Percentiles rank a stretch among this genome's conserved stretches.
These are phyloP conservation scores for Phytophthora brassicae DNA, from an alignment of 352 stramenopile genomes.

Conservation along the genomic window DNA sequence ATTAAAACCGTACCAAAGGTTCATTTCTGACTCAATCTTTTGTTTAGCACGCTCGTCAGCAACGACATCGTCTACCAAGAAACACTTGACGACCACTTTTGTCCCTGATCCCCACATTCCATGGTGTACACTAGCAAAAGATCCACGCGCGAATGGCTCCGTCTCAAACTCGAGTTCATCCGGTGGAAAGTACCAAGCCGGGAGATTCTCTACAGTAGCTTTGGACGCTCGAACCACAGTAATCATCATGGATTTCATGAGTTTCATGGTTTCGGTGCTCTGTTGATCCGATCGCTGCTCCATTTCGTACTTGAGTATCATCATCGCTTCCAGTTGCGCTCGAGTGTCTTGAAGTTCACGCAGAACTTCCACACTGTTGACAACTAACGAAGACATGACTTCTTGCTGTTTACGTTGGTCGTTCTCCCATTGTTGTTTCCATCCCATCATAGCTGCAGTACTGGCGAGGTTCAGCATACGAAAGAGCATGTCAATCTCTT, in stretches of 20 bases:
- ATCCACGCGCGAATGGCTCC: constrained; percentile 15
- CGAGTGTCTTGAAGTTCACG: constrained; percentile 1
- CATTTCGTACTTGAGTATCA: constrained; percentile 12
- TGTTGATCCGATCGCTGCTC: neutral
- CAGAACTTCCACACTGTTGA: neutral
- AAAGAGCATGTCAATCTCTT: constrained; percentile 24
- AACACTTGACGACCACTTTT: constrained; percentile 35
- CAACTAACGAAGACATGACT: neutral
- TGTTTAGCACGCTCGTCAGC: neutral
- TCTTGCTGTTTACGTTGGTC: constrained; percentile 1
- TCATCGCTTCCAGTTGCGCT: neutral
- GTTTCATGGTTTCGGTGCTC: neutral
- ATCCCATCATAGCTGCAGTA: constrained; percentile 11
- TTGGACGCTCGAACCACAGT: constrained; percentile 8
- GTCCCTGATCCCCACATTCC: constrained; percentile 22
- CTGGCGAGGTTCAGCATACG: constrained; percentile 9
- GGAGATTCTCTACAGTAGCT: neutral
- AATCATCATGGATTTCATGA: constrained; percentile 1
- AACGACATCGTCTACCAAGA: constrained; percentile 7
- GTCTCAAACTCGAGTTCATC: constrained; percentile 21
- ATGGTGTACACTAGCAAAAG: constrained; percentile 22
- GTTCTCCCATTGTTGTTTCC: constrained; percentile 10
- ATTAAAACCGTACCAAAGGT: constrained; percentile 25
- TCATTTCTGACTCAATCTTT: constrained; percentile 24
- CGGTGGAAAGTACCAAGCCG: constrained; percentile 13